Conservation (phyloP, 768 basidiomycete species). For the Lentinula raphanica region DNA sequence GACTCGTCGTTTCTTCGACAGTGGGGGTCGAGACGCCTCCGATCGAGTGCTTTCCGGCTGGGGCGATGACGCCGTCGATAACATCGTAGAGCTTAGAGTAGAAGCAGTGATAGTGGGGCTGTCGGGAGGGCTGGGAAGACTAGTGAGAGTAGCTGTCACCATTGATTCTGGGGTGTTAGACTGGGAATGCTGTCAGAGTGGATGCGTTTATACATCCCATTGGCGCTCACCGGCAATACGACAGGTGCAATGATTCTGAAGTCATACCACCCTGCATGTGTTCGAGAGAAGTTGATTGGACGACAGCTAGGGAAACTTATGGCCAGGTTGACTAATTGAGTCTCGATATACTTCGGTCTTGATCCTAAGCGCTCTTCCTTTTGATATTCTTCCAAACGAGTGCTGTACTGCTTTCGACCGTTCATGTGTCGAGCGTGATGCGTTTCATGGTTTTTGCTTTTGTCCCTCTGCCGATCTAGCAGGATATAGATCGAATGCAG, state of each 20-base stretch:
- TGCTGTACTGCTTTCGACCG: slow-evolving; percentile 16
- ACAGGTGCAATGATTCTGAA: slow-evolving; percentile 3
- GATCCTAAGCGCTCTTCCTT: slow-evolving; percentile 34
- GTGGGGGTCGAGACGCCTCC: not conserved
- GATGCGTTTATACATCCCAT: no score
- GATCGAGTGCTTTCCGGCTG: no score
- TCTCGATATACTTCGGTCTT: slow-evolving; percentile 23
- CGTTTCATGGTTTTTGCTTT: slow-evolving; percentile 11
- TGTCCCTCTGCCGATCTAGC: slow-evolving; percentile 21
- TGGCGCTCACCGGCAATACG: not conserved
- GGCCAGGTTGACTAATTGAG: slow-evolving; percentile 42
- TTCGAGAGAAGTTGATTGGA: slow-evolving; percentile 34
- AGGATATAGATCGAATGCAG: slow-evolving; percentile 39
- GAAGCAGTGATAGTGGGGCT: not conserved
- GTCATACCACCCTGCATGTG: slow-evolving; percentile 65
- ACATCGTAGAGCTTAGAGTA: not conserved
- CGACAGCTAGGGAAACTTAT: slow-evolving; percentile 42
- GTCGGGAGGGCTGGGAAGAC: not conserved
- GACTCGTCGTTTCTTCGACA: not conserved
- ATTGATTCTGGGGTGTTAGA: not conserved
- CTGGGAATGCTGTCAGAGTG: no score
- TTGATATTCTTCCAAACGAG: slow-evolving; percentile 5
- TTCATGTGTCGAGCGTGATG: slow-evolving; percentile 30
- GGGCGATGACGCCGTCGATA: not conserved
- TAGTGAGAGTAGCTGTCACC: not conserved